Base-by-base conservation (phyloP, 2,329 filamentous ascomycete genomes). In the Pestalotiopsis sp. region DNA sequence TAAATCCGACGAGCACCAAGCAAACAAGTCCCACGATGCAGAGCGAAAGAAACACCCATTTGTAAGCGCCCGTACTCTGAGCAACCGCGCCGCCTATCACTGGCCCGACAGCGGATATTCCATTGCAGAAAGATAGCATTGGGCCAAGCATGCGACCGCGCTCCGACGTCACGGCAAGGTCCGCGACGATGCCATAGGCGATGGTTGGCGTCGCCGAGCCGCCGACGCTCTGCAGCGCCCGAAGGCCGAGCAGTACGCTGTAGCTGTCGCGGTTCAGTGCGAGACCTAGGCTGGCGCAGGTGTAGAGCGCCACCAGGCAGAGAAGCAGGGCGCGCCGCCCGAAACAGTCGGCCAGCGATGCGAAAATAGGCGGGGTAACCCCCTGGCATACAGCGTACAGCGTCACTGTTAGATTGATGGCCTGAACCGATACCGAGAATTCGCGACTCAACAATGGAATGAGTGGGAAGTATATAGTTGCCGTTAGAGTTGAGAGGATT, bases 231-330 rank as follows among this genome's bases (percentile, higher is more conserved):
- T 73, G 70, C 12, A 73, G 12, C 1, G 67, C 70, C 3, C 71
- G 68, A n/a, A 72, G 63, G 2, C 65, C 4, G 6, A 72, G 57
- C n/a, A 73, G 63, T 1, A 64, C 68, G 4, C 56, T 64, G 64
- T 73, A 73, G 63, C 49, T 69, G 17, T 39, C 7, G 36, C n/a
- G 39, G 31, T 66, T 64, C 1, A 63, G 38, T 23, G 66, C 84
- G 1, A 82, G 76, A 1, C 87, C 87, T 1, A 87, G 76, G 82
- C 87, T 85, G 1, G 82, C 86, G 0, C 83, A 79, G 0, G 82
- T 82, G 80, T 85, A 87, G 3, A 87, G 72, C 3, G 73, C 80
- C 1, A 81, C 80, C 0, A 79, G 82, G 1, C 77, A 76, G 0
- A 83, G 57, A 1, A 81, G 79, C 66, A 85, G 83, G 0, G 82